A percentile compares a stretch with the other conserved stretches of the same genome.
Evolutionary conservation across 805 yeast genomes (phyloP).

Genomic region (Saturnispora gosingensis): DNA sequence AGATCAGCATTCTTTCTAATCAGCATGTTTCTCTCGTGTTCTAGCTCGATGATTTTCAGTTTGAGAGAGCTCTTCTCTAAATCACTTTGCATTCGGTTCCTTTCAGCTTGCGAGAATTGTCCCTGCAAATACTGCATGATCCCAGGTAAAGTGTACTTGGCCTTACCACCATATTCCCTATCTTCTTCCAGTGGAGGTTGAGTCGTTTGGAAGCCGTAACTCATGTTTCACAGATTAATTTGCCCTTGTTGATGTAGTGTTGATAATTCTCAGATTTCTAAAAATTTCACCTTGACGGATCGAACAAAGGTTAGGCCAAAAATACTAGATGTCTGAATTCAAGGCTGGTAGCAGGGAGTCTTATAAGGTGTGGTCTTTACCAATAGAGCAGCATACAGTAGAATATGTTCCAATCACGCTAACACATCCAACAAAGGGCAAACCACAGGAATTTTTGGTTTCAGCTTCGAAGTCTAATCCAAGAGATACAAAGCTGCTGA

Average conservation of each 20-base stretch:
- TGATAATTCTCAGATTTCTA: background rate
- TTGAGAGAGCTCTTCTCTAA: conserved; percentile 44
- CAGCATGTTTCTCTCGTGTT: conserved; percentile 41
- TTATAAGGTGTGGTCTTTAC: conserved; percentile 1
- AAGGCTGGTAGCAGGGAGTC: background rate
- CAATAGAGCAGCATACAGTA: background rate
- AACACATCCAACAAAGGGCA: conserved; percentile 8
- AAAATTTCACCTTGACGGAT: background rate
- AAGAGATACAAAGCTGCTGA: conserved; percentile 1
- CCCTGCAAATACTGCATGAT: conserved; percentile 49
- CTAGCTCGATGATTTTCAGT: conserved; percentile 40
- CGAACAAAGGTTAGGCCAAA: background rate
- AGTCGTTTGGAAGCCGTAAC: background rate
- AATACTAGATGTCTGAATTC: background rate
- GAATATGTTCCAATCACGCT: conserved; percentile 8
- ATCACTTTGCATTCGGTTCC: conserved; percentile 40
- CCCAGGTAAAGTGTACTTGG: conserved; percentile 42
- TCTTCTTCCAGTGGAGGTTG: background rate
- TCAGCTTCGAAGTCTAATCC: background rate
- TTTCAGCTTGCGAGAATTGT: conserved; percentile 42
- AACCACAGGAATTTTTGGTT: conserved; percentile 6
- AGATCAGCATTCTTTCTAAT: conserved; percentile 35
- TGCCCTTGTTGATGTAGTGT: background rate
- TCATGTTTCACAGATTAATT: background rate
- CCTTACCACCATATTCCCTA: conserved; percentile 4